Evolutionary conservation across 495 filamentous ascomycete species (phyloP).

Genomic region (Elaphomyces granulatus): DNA sequence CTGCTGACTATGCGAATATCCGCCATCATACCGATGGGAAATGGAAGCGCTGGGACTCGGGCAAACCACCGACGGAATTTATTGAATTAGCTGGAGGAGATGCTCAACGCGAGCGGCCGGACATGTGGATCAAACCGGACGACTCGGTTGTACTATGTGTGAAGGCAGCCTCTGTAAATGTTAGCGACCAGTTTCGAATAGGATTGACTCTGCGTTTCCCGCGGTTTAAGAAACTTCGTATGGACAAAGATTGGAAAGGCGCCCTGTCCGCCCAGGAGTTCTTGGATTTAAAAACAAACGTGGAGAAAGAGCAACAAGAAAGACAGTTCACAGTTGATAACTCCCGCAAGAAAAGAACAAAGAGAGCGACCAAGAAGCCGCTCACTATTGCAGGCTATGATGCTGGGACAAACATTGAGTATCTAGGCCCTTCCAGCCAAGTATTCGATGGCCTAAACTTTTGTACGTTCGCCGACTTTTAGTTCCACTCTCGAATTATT

Average conservation of each 20-base stretch:
- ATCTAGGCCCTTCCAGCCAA: conserved; percentile 40
- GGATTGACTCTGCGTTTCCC: conserved; percentile 80
- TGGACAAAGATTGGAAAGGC: conserved; percentile 71
- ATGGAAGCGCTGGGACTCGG: conserved; percentile 75
- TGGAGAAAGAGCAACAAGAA: conserved; percentile 57
- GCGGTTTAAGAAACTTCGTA: conserved; percentile 67
- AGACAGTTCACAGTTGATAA: conserved; percentile 76
- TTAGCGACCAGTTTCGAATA: conserved; percentile 62
- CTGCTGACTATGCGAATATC: conserved; percentile 69
- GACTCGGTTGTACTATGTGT: conserved; percentile 79
- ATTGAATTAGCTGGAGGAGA: conserved; percentile 72
- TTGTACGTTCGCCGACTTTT: conserved; percentile 33
- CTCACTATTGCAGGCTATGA: conserved; percentile 60
- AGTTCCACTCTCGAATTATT: too few relatives aligned
- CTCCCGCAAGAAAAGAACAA: conserved; percentile 44
- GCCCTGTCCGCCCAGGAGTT: conserved; percentile 70
- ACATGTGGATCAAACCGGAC: conserved; percentile 85
- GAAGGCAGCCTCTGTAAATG: conserved; percentile 71
- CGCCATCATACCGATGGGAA: conserved; percentile 76
- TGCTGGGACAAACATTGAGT: conserved; percentile 31
- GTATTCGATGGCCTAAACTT: conserved; percentile 69
- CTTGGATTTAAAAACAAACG: conserved; percentile 50
- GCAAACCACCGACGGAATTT: conserved; percentile 61
- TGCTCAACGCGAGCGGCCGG: conserved; percentile 62
- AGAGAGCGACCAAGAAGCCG: conserved; percentile 48